Evolutionary conservation across 305 asterid genomes (phyloP), one percentile per base, ranked within the genome.

Genomic region (Fraxinus ornus): DNA sequence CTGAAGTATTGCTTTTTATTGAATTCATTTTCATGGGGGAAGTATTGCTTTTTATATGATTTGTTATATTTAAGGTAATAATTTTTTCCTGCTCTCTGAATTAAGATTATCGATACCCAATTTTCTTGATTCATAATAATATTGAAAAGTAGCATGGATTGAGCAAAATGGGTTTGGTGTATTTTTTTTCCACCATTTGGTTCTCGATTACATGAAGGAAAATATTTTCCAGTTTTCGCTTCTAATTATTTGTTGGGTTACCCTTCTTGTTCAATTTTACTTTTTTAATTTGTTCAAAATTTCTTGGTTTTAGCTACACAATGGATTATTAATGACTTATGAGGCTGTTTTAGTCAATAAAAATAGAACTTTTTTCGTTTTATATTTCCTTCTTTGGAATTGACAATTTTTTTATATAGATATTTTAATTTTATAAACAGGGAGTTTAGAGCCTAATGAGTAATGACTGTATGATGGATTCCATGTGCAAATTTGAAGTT

Each of bases 381-480:
- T 7, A 21, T 26, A 9, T 79, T 55, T n/a, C 35, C 72, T 33
- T 32, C 47, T 82, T 39, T 83, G 76, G 17, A 3, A 0, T 7
- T 30, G 3, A 66, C 9, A 68, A n/a, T n/a, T n/a, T n/a, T n/a
- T n/a, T n/a, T n/a, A n/a, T n/a, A n/a, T n/a, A n/a, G n/a, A 77
- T 77, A n/a, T 64, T 44, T 74, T 77, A 26, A 37, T 47, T 79
- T 35, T 76, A 76, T 47, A 71, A 35, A 70, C 87, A 83, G 88
- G 83, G 28, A 19, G 68, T 49, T 75, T 41, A 12, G 37, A 62
- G 75, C 57, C 79, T n/a, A n/a, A n/a, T n/a, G n/a, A n/a, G n/a
- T 68, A 60, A 81, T 76, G 79, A 21, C 26, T 13, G 83, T 55
- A 78, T 77, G 75, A 66, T 73, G 71, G 78, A 73, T n/a, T 73